Base-by-base conservation (phyloP, 2,329 filamentous ascomycete genomes). In the Mollisia scopiformis region DNA sequence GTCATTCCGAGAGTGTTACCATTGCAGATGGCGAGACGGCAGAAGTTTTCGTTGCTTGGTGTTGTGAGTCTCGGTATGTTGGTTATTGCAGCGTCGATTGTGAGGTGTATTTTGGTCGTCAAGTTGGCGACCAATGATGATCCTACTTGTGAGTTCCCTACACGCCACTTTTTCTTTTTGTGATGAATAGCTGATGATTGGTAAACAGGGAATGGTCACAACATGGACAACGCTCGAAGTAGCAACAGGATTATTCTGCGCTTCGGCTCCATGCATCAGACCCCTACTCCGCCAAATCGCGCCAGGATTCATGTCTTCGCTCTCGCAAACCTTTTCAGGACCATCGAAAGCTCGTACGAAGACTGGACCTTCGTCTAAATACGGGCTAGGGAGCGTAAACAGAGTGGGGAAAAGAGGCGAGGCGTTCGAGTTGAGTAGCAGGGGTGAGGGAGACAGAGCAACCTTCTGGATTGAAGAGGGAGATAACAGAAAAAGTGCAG, bases 1-100 rank as follows among this genome's bases (percentile, higher is more conserved):
- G 65, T 61, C 1, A 56, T 69, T 16, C 67, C 63, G 35, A 37
- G 59, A 37, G 55, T 69, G 67, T 62, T 62, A 14, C 52, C 63
- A 1, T 39, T 68, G 4, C 31, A 67, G 39, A 64, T 68, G 52
- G 27, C 59, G n/a, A 21, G 31, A 13, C 25, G 51, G 2, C 65
- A 68, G 37, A 68, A 68, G 33, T 33, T 62, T 11, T 58, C 53
- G 8, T 56, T 67, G 3, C 50, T 63, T 7, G 16, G 21, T 14
- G 59, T 68, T 54, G 53, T 66, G 11, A 41, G 46, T n/a, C 54
- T 67, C 8, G 63, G 65, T 21, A n/a, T 66, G 3, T 46, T 67
- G 6, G 63, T 67, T 33, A 62, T 68, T 13, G 35, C 58, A 7
- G 57, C 64, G 2, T 31, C 64, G 1, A 59, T 62, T 11, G 49